phyloP scores from a whole-genome alignment of 2,329 filamentous ascomycete species.

The Pyrenochaeta sp. region DNA sequence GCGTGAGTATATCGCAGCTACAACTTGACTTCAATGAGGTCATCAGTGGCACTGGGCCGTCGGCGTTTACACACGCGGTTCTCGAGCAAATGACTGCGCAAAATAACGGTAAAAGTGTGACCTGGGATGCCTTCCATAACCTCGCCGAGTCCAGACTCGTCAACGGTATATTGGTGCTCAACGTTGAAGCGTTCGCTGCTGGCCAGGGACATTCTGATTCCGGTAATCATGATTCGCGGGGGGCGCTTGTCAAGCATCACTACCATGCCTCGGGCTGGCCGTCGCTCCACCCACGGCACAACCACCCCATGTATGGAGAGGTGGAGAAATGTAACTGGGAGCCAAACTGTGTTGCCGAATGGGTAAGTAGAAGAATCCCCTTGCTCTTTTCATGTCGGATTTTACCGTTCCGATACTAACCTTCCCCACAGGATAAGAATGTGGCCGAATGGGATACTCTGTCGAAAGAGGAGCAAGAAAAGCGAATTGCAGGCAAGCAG shows the following conservation, averaged over 20 bases:
- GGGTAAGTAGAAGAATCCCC: conserved; percentile 48
- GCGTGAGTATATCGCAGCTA: conserved; percentile 66
- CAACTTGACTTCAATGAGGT: conserved; percentile 75
- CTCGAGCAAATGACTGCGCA: conserved; percentile 67
- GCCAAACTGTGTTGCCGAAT: conserved; percentile 67
- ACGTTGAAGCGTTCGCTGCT: conserved; percentile 75
- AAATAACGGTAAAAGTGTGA: conserved; percentile 55
- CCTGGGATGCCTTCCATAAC: conserved; percentile 71
- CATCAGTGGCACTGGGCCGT: conserved; percentile 75
- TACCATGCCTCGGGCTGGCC: conserved; percentile 80
- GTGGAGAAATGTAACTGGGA: conserved; percentile 77
- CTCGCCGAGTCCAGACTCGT: conserved; percentile 71
- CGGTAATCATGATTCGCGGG: conserved; percentile 71
- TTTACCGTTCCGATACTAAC: conserved; percentile 9
- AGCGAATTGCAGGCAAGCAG: conserved; percentile 52
- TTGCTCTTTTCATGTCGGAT: neutral
- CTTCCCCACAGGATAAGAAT: conserved; percentile 59
- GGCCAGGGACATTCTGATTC: conserved; percentile 77
- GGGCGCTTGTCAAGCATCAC: conserved; percentile 75
- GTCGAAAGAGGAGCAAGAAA: conserved; percentile 66
- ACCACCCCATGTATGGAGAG: conserved; percentile 72
- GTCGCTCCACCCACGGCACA: conserved; percentile 69
- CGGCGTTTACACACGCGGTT: conserved; percentile 72
- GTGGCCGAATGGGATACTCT: conserved; percentile 67
- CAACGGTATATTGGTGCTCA: conserved; percentile 69